These are phyloP conservation scores for Syncephalastrum monosporum DNA, from an alignment of 371 early-diverging fungal genomes.

Conservation along the genomic window DNA sequence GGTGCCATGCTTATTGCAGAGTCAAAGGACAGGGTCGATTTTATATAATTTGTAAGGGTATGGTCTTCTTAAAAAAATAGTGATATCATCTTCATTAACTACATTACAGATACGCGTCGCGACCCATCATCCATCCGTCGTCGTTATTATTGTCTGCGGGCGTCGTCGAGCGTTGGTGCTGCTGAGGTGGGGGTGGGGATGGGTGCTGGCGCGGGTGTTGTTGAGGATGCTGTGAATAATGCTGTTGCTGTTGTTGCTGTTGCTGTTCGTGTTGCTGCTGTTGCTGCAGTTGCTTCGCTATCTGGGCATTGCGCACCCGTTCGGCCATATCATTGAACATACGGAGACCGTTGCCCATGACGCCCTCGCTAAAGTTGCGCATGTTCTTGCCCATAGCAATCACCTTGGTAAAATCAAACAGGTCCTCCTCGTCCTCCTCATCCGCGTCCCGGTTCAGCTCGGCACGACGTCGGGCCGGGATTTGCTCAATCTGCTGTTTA, in stretches of 20 bases:
- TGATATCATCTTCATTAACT: too few relatives aligned
- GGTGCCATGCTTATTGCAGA: too few relatives aligned
- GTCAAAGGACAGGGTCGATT: too few relatives aligned
- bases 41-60: too few relatives aligned
- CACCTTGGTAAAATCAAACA: constrained; percentile 45
- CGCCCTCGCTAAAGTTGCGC: constrained; percentile 28
- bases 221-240: too few relatives aligned
- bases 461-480: too few relatives aligned
- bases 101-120: constrained; percentile 16
- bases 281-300: background rate
- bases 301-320: constrained; percentile 26
- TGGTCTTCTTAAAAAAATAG: too few relatives aligned
- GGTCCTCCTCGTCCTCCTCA: constrained; percentile 26
- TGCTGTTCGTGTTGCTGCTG: constrained; percentile 1
- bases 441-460: constrained; percentile 3
- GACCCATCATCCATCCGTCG: constrained; percentile 13
- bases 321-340: constrained; percentile 39
- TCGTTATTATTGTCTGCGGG: background rate
- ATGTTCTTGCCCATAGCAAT: constrained; percentile 41
- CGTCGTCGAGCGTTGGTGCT: background rate
- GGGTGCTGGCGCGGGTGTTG: background rate
- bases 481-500: constrained; percentile 1
- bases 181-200: background rate
- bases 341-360: constrained; percentile 36
- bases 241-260: constrained; percentile 2